phyloP scores from a whole-genome alignment of 306 rosid genomes.

The Vigna unguiculata region DNA sequence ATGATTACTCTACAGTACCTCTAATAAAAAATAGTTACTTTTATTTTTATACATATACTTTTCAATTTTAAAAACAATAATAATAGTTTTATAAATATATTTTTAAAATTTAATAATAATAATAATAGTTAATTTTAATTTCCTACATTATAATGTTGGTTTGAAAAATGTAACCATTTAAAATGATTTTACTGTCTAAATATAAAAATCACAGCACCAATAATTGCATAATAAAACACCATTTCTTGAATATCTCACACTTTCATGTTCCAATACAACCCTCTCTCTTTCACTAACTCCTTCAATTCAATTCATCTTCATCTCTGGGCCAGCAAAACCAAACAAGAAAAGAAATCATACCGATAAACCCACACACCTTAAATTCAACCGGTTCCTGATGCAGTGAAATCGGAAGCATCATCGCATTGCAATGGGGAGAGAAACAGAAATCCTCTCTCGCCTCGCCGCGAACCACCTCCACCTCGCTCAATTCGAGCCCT shows the following conservation, averaged over 20 bases:
- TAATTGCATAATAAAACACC: not conserved
- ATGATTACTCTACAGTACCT: no score
- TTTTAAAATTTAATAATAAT: no score
- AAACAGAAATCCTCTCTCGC: constrained; percentile 83
- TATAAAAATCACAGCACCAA: not conserved
- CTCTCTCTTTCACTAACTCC: not conserved
- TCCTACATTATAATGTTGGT: no score
- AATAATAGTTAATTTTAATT: no score
- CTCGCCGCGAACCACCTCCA: constrained; percentile 86
- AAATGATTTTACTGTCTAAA: not conserved
- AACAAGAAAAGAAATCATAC: not conserved
- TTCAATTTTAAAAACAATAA: no score
- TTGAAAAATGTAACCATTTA: not conserved
- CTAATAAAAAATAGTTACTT: no score
- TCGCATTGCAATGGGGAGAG: constrained; percentile 61
- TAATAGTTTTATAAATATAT: no score
- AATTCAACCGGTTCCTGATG: constrained; percentile 22
- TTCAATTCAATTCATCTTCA: not conserved
- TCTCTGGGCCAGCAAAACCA: not conserved
- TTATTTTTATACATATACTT: no score
- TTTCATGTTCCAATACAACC: not conserved
- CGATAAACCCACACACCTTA: not conserved
- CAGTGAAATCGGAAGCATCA: constrained; percentile 35
- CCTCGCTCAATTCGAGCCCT: constrained; percentile 89
- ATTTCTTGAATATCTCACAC: no score